A percentile compares a stretch with the other conserved stretches of the same genome.
Conservation (phyloP, 2,329 filamentous ascomycete genomes). For the Apiospora saccharicola region DNA sequence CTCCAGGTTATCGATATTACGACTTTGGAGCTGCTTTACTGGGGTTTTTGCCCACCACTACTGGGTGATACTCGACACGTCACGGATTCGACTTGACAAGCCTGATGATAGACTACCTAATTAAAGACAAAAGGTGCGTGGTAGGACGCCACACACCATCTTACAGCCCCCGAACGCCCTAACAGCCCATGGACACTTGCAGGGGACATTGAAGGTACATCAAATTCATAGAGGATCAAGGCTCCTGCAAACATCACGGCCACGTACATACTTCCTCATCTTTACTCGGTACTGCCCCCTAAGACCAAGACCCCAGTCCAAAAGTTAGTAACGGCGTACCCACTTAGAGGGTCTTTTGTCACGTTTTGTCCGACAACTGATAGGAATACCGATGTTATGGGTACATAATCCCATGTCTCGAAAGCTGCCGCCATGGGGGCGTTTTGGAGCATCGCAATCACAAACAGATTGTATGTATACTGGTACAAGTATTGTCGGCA, state of each 20-base stretch:
- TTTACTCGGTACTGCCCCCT: slow-evolving; percentile 7
- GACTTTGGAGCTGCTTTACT: slow-evolving; percentile 9
- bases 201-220: slow-evolving; percentile 3
- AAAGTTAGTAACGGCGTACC: slow-evolving; percentile 16
- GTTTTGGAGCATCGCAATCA: slow-evolving; percentile 14
- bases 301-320: slow-evolving; percentile 11
- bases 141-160: background rate
- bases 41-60: slow-evolving; percentile 8
- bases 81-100: slow-evolving; percentile 13
- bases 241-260: slow-evolving; percentile 11
- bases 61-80: slow-evolving; percentile 21
- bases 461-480: background rate
- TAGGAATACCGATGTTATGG: slow-evolving; percentile 19
- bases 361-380: slow-evolving; percentile 20
- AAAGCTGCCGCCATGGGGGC: slow-evolving; percentile 15
- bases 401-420: slow-evolving; percentile 6
- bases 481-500: background rate
- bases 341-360: slow-evolving; percentile 1
- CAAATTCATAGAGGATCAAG: background rate
- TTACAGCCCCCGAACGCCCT: slow-evolving; percentile 20
- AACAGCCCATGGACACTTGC: background rate
- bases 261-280: slow-evolving; percentile 5
- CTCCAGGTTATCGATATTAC: slow-evolving; percentile 17
- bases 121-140: slow-evolving; percentile 17
- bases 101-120: slow-evolving; percentile 16